Percentiles rank a stretch among this genome's conserved stretches.
Conservation (phyloP, 495 filamentous ascomycete genomes). For the Hyaloscypha finlandica region DNA sequence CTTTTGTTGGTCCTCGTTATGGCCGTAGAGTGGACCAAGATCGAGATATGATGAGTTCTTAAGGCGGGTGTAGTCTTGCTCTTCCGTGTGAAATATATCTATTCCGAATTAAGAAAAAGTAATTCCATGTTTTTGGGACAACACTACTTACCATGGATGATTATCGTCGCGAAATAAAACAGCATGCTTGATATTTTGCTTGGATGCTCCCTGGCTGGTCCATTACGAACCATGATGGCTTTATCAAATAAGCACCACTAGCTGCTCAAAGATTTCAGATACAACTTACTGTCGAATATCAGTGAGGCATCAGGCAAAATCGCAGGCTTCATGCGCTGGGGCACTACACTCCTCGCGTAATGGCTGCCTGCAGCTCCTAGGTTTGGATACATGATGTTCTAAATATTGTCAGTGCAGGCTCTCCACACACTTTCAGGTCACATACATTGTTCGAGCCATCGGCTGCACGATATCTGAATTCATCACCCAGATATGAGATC, state of each 20-base stretch:
- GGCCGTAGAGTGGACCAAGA: conserved; percentile 81
- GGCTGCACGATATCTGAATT: conserved; percentile 61
- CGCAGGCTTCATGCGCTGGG: conserved; percentile 61
- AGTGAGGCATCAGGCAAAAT: conserved; percentile 44
- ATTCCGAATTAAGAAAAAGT: too few species aligned
- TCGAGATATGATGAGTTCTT: conserved; percentile 86
- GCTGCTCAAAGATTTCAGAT: neutral
- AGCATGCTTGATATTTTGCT: conserved; percentile 78
- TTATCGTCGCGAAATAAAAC: conserved; percentile 84
- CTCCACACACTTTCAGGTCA: conserved; percentile 30
- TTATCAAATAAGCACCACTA: neutral
- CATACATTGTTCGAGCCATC: conserved; percentile 57
- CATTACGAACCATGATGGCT: neutral
- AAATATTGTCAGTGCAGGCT: too few species aligned
- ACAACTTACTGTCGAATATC: conserved; percentile 62
- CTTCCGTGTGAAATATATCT: conserved; percentile 26
- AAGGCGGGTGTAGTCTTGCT: conserved; percentile 54
- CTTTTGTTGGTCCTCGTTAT: conserved; percentile 72
- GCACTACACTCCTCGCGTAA: conserved; percentile 74
- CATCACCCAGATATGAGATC: conserved; percentile 41
- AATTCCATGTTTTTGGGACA: too few species aligned
- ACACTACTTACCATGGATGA: conserved; percentile 62
- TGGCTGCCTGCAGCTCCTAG: conserved; percentile 58
- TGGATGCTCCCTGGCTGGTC: conserved; percentile 5
- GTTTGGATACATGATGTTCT: conserved; percentile 62